Evolutionary conservation across 2,329 filamentous ascomycete genomes (phyloP), one percentile per base, ranked within the genome.

Genomic region (Stagonosporopsis cucurbitacearum): DNA sequence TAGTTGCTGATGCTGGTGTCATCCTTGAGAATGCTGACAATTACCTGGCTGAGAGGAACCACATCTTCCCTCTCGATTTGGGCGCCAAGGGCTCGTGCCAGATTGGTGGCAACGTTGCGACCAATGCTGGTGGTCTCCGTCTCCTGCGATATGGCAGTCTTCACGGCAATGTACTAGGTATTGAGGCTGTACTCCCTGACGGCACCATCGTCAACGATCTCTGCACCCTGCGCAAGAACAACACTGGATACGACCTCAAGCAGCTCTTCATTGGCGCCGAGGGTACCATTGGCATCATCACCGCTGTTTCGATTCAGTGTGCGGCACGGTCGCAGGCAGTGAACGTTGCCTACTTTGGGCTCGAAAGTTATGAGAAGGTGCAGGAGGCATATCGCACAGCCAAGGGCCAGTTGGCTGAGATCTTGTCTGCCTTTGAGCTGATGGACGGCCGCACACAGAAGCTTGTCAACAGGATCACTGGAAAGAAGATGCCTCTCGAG

Each of bases 81-180:
- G 96, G 94, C 50, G 95, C 95, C 13, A 99, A 99, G 80, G 95
- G 95, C 2, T 96, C 92, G 6, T 98, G 95, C 77, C 93, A 98
- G 58, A 89, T 99, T 61, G 95, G 96, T 64, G 95, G 95, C 46
- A 99, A 98, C 74, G 88, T 99, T 8, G 88, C 95, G 5, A 97
- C 95, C 25, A 99, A 99, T 70, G 95, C 96, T 17, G 95, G 95
- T 57, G 95, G 95, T 9, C 81, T 99, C 59, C 86, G 95, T 52
- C 81, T 99, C 30, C 82, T 99, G 48, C 86, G 95, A 39, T 99
- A 99, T 75, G 95, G 95, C 47, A 96, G 91, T 75, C 81, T 99
- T 62, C 95, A 99, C 77, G 95, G 95, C 20, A 97, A 84, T 53
- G 92, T 98, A 1, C 83, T 99, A 15, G 95, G 95, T 23, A 82